A percentile compares a stretch with the other conserved stretches of the same genome.
Conservation (phyloP, 768 basidiomycete species). For the Filobasidium wieringae region DNA sequence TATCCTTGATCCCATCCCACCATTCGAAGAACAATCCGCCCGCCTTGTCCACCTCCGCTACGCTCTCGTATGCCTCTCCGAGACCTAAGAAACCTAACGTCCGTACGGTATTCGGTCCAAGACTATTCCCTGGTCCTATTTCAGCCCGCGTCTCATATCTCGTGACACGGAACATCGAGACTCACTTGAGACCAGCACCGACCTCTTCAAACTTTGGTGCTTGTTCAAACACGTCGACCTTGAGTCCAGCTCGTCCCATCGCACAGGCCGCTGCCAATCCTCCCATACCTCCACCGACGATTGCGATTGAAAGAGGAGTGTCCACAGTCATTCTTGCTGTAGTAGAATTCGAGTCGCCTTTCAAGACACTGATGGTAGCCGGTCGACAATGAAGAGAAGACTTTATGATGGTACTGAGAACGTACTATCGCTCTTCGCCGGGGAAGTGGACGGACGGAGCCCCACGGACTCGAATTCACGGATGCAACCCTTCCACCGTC, state of each 20-base stretch:
- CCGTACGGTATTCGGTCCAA: constrained; percentile 13
- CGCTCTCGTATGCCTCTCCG: constrained; percentile 10
- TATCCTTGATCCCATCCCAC: constrained; percentile 14
- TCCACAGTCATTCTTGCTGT: neutral
- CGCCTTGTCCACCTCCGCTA: constrained; percentile 11
- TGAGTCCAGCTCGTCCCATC: constrained; percentile 17
- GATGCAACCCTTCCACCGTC: too few species aligned
- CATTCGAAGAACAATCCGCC: constrained; percentile 13
- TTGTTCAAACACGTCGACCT: constrained; percentile 15
- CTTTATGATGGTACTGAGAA: too few species aligned
- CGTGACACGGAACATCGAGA: neutral
- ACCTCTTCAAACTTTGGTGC: constrained; percentile 10
- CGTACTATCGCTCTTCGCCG: too few species aligned
- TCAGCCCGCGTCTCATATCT: neutral
- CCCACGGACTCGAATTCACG: too few species aligned
- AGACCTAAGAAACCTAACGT: constrained; percentile 10
- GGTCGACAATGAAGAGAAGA: too few species aligned
- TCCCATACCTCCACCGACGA: constrained; percentile 23
- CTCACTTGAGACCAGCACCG: constrained; percentile 14
- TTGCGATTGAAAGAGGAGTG: constrained; percentile 11
- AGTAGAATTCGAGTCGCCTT: neutral
- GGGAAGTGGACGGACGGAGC: too few species aligned
- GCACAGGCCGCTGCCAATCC: constrained; percentile 20
- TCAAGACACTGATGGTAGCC: too few species aligned
- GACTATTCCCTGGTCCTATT: neutral